Evolutionary conservation across 2,329 filamentous ascomycete genomes (phyloP).

Genomic region (Sporothrix pseudoabietina): DNA sequence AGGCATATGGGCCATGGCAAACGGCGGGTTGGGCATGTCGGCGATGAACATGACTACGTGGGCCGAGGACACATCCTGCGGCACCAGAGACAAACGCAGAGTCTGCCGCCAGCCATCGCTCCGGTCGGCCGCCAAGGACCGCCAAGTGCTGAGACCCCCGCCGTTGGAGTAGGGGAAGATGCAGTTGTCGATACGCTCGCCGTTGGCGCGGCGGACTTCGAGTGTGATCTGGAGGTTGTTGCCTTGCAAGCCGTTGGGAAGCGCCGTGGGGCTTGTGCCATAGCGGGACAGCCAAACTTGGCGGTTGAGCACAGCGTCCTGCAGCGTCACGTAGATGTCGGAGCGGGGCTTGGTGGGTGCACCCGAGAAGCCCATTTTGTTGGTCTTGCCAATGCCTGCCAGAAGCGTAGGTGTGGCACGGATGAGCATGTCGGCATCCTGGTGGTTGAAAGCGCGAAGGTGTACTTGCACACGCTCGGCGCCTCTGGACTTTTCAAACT

Average conservation of each 20-base stretch:
- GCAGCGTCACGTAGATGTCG: constrained; percentile 91
- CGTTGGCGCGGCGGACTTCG: constrained; percentile 78
- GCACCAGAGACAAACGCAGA: constrained; percentile 75
- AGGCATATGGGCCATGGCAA: constrained; percentile 89
- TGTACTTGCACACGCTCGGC: constrained; percentile 79
- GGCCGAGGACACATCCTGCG: constrained; percentile 76
- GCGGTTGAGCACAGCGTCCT: constrained; percentile 74
- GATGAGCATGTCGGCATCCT: constrained; percentile 78
- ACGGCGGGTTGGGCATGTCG: constrained; percentile 82
- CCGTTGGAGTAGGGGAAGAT: constrained; percentile 86
- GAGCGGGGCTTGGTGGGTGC: constrained; percentile 85
- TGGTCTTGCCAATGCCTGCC: constrained; percentile 76
- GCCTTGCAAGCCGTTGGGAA: constrained; percentile 63
- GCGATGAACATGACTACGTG: constrained; percentile 90
- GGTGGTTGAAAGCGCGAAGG: constrained; percentile 73
- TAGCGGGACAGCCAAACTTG: constrained; percentile 71
- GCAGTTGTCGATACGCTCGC: constrained; percentile 82
- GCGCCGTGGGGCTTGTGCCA: constrained; percentile 72
- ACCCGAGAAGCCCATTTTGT: constrained; percentile 90
- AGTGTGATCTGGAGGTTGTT: constrained; percentile 83
- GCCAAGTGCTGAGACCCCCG: constrained; percentile 79
- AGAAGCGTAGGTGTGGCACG: constrained; percentile 85
- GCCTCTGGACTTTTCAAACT: constrained; percentile 70
- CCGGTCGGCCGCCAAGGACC: constrained; percentile 76
- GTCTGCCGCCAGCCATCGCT: constrained; percentile 88